Conservation (phyloP, 163 green algal genomes). For the Picocystis sp. region DNA sequence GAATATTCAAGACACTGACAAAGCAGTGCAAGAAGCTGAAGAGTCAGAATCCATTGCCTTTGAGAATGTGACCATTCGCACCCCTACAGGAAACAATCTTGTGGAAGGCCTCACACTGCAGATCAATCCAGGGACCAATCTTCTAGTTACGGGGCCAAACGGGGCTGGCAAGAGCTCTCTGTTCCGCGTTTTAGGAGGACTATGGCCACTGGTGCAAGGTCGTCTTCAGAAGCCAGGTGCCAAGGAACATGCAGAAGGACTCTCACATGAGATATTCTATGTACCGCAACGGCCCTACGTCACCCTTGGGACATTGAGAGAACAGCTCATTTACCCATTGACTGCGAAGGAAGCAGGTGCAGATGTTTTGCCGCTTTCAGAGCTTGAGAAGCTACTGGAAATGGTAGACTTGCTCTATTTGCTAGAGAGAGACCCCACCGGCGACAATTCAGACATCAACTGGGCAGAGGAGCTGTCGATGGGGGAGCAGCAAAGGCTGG, state of each 20-base stretch:
- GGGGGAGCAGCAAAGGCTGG: slow-evolving; percentile 65
- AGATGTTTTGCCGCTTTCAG: slow-evolving; percentile 15
- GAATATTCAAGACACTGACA: no score
- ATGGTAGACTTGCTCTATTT: slow-evolving; percentile 22
- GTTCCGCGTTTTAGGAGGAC: slow-evolving; percentile 59
- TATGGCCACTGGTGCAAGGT: slow-evolving; percentile 54
- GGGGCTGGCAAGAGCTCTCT: slow-evolving; percentile 56
- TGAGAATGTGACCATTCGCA: slow-evolving; percentile 45
- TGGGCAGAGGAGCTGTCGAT: slow-evolving; percentile 46
- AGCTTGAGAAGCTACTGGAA: slow-evolving; percentile 25
- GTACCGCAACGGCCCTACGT: slow-evolving; percentile 62
- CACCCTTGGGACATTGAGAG: slow-evolving; percentile 44
- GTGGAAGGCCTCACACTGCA: slow-evolving; percentile 39
- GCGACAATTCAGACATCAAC: slow-evolving; percentile 15
- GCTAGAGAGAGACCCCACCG: neutral
- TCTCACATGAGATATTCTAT: slow-evolving; percentile 62
- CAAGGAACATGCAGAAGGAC: slow-evolving; percentile 19
- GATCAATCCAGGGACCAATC: slow-evolving; percentile 40
- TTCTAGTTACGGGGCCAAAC: slow-evolving; percentile 60
- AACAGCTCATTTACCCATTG: slow-evolving; percentile 68
- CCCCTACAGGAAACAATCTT: slow-evolving; percentile 35
- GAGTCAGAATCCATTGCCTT: slow-evolving; percentile 34
- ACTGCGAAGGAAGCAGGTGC: slow-evolving; percentile 8
- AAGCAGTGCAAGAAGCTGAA: no score
- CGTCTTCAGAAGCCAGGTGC: slow-evolving; percentile 38